Evolutionary conservation across 2,329 filamentous ascomycete species (phyloP).

Genomic region (Botryosphaeria dothidea): DNA sequence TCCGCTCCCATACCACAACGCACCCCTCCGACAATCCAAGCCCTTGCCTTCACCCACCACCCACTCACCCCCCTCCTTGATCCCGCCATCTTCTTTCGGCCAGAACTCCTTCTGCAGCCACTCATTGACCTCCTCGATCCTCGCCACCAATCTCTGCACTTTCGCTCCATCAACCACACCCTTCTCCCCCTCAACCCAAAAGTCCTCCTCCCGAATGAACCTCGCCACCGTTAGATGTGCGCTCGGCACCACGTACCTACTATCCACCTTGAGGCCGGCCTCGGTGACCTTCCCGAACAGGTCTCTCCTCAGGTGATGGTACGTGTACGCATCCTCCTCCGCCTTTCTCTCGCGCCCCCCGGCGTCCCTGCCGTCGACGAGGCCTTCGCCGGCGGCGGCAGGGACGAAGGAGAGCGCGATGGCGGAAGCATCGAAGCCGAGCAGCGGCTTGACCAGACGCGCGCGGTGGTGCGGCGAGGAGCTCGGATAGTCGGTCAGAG

Average conservation of each 20-base stretch:
- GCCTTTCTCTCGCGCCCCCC: slow-evolving; percentile 27
- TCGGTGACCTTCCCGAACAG: slow-evolving; percentile 58
- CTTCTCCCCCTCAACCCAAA: slow-evolving; percentile 28
- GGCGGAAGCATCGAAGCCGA: slow-evolving; percentile 84
- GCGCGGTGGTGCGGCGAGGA: slow-evolving; percentile 68
- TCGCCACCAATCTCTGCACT: slow-evolving; percentile 65
- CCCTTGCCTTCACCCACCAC: slow-evolving; percentile 83
- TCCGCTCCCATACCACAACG: slow-evolving; percentile 79
- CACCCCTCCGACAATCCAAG: slow-evolving; percentile 72
- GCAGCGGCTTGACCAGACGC: slow-evolving; percentile 75
- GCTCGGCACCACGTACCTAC: slow-evolving; percentile 84
- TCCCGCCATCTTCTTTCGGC: slow-evolving; percentile 51
- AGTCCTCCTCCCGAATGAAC: slow-evolving; percentile 69
- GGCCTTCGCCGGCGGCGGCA: slow-evolving; percentile 55
- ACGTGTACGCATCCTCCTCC: slow-evolving; percentile 70
- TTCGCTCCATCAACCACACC: slow-evolving; percentile 48
- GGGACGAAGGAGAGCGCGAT: slow-evolving; percentile 87
- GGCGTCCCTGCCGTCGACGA: not conserved
- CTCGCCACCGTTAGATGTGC: slow-evolving; percentile 86
- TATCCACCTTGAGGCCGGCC: slow-evolving; percentile 66
- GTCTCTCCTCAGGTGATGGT: slow-evolving; percentile 86
- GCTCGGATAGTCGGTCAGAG: slow-evolving; percentile 67
- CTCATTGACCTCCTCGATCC: slow-evolving; percentile 74
- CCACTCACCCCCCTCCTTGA: slow-evolving; percentile 68
- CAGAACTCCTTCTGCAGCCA: slow-evolving; percentile 74